Percentiles rank a stretch among this genome's conserved stretches.
Conservation (phyloP, 352 stramenopile genomes). For the Peronospora tabacina region DNA sequence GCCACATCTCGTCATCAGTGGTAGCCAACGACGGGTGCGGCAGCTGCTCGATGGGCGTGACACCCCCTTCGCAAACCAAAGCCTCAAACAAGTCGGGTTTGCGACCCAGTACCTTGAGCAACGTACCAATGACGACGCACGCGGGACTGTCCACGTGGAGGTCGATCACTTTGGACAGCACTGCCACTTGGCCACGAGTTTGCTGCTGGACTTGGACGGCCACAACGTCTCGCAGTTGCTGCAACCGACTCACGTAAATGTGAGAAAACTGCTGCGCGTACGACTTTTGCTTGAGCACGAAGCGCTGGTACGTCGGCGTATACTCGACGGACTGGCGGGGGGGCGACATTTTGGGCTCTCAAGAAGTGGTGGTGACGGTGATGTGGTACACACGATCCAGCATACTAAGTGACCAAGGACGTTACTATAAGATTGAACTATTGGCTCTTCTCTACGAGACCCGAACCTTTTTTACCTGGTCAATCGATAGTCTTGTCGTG, state of each 20-base stretch:
- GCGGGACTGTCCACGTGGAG: constrained; percentile 54
- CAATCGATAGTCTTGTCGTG: too few relatives aligned
- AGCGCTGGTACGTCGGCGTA: constrained; percentile 44
- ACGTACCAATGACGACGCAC: constrained; percentile 72
- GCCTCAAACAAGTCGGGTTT: constrained; percentile 83
- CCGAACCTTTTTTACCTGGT: too few relatives aligned
- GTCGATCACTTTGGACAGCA: constrained; percentile 73
- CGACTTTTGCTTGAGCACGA: constrained; percentile 77
- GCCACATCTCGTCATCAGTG: constrained; percentile 61
- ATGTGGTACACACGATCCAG: too few relatives aligned
- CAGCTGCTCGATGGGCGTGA: constrained; percentile 34
- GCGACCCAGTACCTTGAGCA: constrained; percentile 70
- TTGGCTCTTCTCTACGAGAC: too few relatives aligned
- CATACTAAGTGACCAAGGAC: too few relatives aligned
- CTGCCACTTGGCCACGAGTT: constrained; percentile 13
- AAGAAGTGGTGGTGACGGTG: not conserved
- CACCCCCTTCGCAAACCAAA: constrained; percentile 51
- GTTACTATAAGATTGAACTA: too few relatives aligned
- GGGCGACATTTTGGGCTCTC: constrained; percentile 21
- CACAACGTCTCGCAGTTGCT: constrained; percentile 58
- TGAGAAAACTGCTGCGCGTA: constrained; percentile 88
- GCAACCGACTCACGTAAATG: constrained; percentile 83
- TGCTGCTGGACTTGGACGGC: constrained; percentile 34
- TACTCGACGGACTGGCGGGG: constrained; percentile 35
- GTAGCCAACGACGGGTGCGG: constrained; percentile 42